Conservation (phyloP, 140 eudicot species). For the Erigeron philadelphicus region DNA sequence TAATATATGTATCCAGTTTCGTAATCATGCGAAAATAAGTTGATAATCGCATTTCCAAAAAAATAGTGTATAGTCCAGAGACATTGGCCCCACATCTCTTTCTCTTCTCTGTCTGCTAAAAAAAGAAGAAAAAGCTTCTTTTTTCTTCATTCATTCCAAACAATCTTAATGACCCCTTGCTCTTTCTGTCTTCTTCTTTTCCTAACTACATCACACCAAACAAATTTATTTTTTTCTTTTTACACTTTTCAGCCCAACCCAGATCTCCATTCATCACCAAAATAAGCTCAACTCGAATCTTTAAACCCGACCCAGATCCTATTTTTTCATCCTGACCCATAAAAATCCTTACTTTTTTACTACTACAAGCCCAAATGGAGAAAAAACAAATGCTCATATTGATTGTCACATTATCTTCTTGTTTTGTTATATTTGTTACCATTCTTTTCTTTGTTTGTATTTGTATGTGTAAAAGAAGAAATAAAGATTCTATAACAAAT, state of each 20-base stretch:
- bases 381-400: slow-evolving; percentile 43
- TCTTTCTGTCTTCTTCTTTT: slow-evolving; percentile 21
- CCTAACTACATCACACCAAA: slow-evolving; percentile 8
- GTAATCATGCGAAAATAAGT: no score
- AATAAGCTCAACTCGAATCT: slow-evolving; percentile 25
- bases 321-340: slow-evolving; percentile 24
- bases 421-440: slow-evolving; percentile 19
- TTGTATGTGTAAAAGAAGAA: slow-evolving; percentile 30
- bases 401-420: slow-evolving; percentile 37
- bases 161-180: slow-evolving; percentile 12
- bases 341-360: slow-evolving; percentile 2
- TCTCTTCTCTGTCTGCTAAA: slow-evolving; percentile 36
- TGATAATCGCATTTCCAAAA: no score
- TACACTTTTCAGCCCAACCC: slow-evolving; percentile 8
- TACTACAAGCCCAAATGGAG: slow-evolving; percentile 39
- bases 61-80: neutral
- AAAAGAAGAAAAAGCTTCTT: slow-evolving; percentile 24
- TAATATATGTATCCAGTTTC: no score
- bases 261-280: slow-evolving; percentile 26
- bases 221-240: neutral
- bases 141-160: slow-evolving; percentile 25
- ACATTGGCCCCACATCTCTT: slow-evolving; percentile 33
- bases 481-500: slow-evolving; percentile 6
- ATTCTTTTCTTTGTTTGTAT: slow-evolving; percentile 36
- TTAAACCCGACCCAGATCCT: slow-evolving; percentile 26